These are phyloP conservation scores for Leccinum ochraceum DNA, from an alignment of 768 basidiomycete genomes.

Conservation along the genomic window DNA sequence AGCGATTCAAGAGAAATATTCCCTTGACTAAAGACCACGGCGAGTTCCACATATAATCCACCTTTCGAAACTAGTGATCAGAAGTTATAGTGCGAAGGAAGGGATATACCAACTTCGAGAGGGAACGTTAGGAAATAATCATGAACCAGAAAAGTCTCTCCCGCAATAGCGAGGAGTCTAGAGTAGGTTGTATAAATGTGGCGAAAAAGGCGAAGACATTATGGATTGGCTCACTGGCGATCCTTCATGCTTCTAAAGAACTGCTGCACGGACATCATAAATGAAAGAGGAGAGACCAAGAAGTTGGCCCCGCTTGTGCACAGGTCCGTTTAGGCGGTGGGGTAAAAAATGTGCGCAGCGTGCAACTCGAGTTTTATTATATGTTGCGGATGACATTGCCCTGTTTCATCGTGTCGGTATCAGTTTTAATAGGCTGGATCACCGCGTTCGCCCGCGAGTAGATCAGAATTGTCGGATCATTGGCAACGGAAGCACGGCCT, in stretches of 20 bases:
- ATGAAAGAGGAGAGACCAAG: background rate
- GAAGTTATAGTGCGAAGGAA: background rate
- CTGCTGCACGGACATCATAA: background rate
- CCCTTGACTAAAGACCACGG: slow-evolving; percentile 10
- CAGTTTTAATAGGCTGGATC: background rate
- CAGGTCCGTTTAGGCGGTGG: background rate
- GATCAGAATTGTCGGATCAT: background rate
- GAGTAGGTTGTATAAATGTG: background rate
- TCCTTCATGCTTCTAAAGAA: background rate
- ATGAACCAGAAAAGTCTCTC: slow-evolving; percentile 5
- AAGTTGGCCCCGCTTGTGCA: background rate
- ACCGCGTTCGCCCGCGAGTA: background rate
- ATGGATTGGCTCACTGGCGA: background rate
- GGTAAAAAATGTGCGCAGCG: background rate
- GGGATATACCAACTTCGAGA: slow-evolving; percentile 14
- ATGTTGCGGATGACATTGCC: background rate
- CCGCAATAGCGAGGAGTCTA: background rate
- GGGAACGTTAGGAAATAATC: slow-evolving; percentile 16
- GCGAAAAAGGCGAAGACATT: background rate
- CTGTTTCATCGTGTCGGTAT: background rate
- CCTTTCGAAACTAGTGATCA: background rate
- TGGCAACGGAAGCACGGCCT: too few species aligned
- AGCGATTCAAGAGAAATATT: slow-evolving; percentile 21
- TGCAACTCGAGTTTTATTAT: background rate
- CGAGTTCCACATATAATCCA: slow-evolving; percentile 5